Conservation (phyloP, 2,329 filamentous ascomycete genomes). For the Zymoseptoria pseudotritici region DNA sequence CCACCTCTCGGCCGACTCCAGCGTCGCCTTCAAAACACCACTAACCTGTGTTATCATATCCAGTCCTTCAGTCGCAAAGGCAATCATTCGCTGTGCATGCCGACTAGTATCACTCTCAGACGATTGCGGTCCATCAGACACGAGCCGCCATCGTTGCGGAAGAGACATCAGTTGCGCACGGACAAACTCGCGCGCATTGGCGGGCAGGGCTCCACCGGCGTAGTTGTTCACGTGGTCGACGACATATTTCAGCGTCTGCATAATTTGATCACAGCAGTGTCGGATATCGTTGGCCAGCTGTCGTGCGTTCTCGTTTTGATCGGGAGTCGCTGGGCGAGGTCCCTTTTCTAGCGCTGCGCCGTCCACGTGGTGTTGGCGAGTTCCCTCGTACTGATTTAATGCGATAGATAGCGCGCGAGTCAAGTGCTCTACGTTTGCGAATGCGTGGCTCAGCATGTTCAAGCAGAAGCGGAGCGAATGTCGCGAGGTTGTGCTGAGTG, state of each 20-base stretch:
- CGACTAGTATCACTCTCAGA: conserved; percentile 41
- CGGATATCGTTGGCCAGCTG: conserved; percentile 71
- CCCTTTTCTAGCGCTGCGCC: conserved; percentile 29
- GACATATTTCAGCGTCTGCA: conserved; percentile 60
- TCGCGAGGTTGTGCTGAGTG: conserved; percentile 83
- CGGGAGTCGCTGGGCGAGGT: conserved; percentile 24
- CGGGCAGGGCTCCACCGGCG: conserved; percentile 81
- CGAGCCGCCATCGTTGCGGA: conserved; percentile 72
- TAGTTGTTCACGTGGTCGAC: conserved; percentile 83
- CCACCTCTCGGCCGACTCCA: conserved; percentile 87
- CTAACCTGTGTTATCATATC: conserved; percentile 94
- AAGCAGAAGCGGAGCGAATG: conserved; percentile 79
- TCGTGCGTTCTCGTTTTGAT: conserved; percentile 36
- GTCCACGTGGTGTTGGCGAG: conserved; percentile 43
- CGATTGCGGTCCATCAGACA: conserved; percentile 39
- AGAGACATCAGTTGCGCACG: conserved; percentile 76
- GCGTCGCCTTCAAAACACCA: conserved; percentile 78
- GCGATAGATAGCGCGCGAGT: conserved; percentile 67
- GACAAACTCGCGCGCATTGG: conserved; percentile 78
- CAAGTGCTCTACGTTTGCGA: conserved; percentile 68
- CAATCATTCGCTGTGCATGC: conserved; percentile 67
- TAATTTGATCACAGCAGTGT: conserved; percentile 47
- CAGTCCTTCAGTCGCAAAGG: conserved; percentile 80
- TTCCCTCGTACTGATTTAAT: conserved; percentile 68
- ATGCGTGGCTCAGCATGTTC: conserved; percentile 70